Conservation (phyloP, 495 filamentous ascomycete genomes). For the Pseudoneurospora amorphoporcata region DNA sequence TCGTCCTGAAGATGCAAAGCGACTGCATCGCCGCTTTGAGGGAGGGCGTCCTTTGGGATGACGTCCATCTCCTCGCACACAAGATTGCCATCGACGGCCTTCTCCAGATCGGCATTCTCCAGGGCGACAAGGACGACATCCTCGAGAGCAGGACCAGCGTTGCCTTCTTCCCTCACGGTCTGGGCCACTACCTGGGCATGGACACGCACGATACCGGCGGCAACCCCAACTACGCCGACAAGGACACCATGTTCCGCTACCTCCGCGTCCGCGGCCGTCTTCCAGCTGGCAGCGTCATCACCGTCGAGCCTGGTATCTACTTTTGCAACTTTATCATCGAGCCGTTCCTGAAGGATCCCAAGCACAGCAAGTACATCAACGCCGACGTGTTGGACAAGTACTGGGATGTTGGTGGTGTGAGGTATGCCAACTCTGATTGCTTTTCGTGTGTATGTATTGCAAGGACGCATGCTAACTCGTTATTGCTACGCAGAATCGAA, state of each 20-base stretch:
- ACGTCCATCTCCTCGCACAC: conserved; percentile 70
- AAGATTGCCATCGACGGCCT: conserved; percentile 73
- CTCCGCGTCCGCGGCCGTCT: conserved; percentile 69
- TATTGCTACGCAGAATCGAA: conserved; percentile 32
- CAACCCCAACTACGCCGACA: conserved; percentile 73
- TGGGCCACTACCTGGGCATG: conserved; percentile 89
- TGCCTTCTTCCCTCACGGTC: conserved; percentile 86
- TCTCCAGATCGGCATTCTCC: conserved; percentile 63
- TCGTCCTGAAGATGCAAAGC: conserved; percentile 78
- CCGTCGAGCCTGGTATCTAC: conserved; percentile 88
- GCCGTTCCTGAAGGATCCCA: conserved; percentile 61
- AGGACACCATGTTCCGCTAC: conserved; percentile 76
- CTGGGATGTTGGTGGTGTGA: conserved; percentile 85
- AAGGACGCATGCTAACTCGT: conserved; percentile 5
- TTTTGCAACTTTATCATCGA: conserved; percentile 91
- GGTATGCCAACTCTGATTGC: conserved; percentile 18
- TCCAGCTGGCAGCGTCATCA: conserved; percentile 70
- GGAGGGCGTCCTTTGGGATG: conserved; percentile 74
- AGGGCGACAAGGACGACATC: conserved; percentile 58
- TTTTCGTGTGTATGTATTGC: not conserved
- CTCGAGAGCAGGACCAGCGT: conserved; percentile 63
- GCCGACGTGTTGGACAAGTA: conserved; percentile 63
- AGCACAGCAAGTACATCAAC: conserved; percentile 64
- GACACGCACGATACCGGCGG: conserved; percentile 92
- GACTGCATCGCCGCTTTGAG: conserved; percentile 63